These are phyloP conservation scores for Mycena capillaripes DNA, from an alignment of 768 basidiomycete species.

Conservation along the genomic window DNA sequence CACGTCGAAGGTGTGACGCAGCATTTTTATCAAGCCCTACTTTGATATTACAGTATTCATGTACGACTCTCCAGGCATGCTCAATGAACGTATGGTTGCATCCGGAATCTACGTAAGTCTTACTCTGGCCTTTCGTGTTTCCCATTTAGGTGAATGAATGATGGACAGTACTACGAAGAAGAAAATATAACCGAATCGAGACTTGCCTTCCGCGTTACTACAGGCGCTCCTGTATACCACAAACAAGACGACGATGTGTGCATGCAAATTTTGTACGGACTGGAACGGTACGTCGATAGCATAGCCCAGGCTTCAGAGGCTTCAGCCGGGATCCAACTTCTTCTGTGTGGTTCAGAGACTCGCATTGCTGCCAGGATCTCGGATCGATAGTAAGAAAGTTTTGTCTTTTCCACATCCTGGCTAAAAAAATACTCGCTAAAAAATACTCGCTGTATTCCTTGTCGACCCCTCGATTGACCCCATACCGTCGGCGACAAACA, in stretches of 20 bases:
- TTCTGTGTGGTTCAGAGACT: not conserved
- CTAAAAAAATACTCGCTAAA: slow-evolving; percentile 55
- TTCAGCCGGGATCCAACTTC: not conserved
- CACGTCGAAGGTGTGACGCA: slow-evolving; percentile 44
- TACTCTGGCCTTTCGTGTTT: slow-evolving; percentile 25
- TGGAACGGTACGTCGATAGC: slow-evolving; percentile 18
- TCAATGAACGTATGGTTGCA: slow-evolving; percentile 39
- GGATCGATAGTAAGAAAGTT: slow-evolving; percentile 41
- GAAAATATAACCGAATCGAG: slow-evolving; percentile 48
- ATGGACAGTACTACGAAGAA: slow-evolving; percentile 43
- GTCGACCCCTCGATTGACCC: slow-evolving; percentile 50
- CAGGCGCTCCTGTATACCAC: slow-evolving; percentile 30
- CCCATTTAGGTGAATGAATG: slow-evolving; percentile 9
- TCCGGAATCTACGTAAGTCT: slow-evolving; percentile 41
- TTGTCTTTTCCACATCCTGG: slow-evolving; percentile 45
- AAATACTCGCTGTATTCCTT: slow-evolving; percentile 55
- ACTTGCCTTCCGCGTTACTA: slow-evolving; percentile 48
- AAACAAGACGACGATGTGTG: slow-evolving; percentile 37
- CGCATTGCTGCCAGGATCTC: slow-evolving; percentile 38
- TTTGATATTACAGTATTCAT: not conserved
- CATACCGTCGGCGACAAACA: slow-evolving; percentile 45
- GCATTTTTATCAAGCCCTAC: not conserved
- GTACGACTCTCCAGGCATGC: slow-evolving; percentile 23
- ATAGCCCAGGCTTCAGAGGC: no score
- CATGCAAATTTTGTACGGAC: slow-evolving; percentile 24